A percentile compares a stretch with the other conserved stretches of the same genome.
Evolutionary conservation across 2,329 filamentous ascomycete species (phyloP).

Genomic region (Pseudopyricularia cyperi): DNA sequence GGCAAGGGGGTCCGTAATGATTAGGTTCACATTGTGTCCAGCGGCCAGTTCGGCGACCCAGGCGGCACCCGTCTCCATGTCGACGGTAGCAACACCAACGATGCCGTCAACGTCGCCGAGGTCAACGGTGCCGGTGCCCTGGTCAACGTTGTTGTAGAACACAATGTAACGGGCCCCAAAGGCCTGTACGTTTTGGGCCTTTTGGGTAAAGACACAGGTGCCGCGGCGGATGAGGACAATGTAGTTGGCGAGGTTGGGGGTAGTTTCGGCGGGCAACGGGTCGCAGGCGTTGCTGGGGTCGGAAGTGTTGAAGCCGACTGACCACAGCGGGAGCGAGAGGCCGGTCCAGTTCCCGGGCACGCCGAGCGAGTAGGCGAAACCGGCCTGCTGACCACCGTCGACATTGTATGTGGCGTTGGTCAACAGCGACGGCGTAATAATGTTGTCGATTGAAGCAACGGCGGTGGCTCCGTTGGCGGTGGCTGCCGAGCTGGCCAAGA

Average conservation of each 20-base stretch:
- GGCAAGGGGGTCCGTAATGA: constrained; percentile 26
- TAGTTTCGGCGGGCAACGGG: constrained; percentile 33
- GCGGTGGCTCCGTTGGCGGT: constrained; percentile 32
- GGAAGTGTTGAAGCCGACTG: constrained; percentile 33
- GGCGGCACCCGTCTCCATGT: constrained; percentile 22
- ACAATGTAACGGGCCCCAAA: constrained; percentile 48
- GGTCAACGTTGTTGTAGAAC: constrained; percentile 48
- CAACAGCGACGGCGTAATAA: constrained; percentile 26
- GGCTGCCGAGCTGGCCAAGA: constrained; percentile 34
- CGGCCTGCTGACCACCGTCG: constrained; percentile 15
- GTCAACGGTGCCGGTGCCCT: constrained; percentile 20
- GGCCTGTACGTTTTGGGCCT: constrained; percentile 37
- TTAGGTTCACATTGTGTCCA: constrained; percentile 28
- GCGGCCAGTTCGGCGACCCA: constrained; percentile 30
- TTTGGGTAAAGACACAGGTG: constrained; percentile 36
- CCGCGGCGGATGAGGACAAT: constrained; percentile 50
- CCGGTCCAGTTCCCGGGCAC: constrained; percentile 26
- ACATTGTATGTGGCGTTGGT: constrained; percentile 27
- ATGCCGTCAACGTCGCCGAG: constrained; percentile 18
- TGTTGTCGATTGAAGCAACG: constrained; percentile 37
- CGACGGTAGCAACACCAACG: constrained; percentile 26
- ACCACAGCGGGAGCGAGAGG: constrained; percentile 35
- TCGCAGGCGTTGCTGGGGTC: constrained; percentile 37
- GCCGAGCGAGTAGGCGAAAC: constrained; percentile 31
- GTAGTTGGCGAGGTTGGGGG: constrained; percentile 39